These are phyloP conservation scores for Hippophae rhamnoides DNA, from an alignment of 306 rosid species.

Conservation along the genomic window DNA sequence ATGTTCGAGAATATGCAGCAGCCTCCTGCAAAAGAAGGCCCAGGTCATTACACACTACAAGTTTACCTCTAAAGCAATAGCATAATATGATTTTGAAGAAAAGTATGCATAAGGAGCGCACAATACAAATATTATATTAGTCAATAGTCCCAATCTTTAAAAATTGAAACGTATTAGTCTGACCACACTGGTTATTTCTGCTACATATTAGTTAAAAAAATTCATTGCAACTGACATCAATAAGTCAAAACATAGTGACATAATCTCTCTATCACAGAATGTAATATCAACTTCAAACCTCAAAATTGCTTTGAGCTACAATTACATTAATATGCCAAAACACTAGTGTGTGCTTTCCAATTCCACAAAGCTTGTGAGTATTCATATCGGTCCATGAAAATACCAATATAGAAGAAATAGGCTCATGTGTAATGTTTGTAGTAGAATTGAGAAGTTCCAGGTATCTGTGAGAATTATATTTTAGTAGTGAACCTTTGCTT, in stretches of 20 bases:
- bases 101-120: not conserved
- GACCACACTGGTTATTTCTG: not conserved
- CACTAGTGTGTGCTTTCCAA: no score
- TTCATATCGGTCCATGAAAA: not conserved
- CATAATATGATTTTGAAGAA: not conserved
- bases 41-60: not conserved
- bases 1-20: slow-evolving; percentile 93
- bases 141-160: not conserved
- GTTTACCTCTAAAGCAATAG: not conserved
- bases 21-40: slow-evolving; percentile 69
- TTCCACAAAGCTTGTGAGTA: no score
- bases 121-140: not conserved
- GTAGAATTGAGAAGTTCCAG: not conserved
- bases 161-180: no score
- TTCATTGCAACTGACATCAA: no score
- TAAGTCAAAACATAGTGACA: no score
- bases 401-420: not conserved
- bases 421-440: not conserved
- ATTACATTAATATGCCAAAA: no score
- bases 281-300: no score
- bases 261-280: no score
- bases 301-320: no score
- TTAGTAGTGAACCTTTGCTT: slow-evolving; percentile 60
- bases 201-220: not conserved
- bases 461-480: not conserved